Conservation (phyloP, 495 filamentous ascomycete genomes). For the Penicillium lividum region DNA sequence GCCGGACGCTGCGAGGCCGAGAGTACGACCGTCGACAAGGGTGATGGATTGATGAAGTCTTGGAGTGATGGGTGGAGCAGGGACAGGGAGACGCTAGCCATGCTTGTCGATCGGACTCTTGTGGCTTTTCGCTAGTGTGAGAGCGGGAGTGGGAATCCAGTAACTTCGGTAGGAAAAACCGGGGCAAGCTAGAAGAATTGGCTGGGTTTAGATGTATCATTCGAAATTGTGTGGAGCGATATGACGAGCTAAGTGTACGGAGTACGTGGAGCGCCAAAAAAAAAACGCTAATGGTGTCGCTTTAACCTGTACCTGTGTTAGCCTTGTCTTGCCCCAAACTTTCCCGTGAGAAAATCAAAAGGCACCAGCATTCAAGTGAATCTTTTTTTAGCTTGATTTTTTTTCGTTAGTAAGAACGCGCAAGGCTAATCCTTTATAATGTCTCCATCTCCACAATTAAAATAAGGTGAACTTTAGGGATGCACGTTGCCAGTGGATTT, state of each 20-base stretch:
- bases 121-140: constrained; percentile 13
- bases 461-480: not conserved
- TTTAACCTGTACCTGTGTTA: not conserved
- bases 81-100: constrained; percentile 16
- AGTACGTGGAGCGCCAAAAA: constrained; percentile 1
- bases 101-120: constrained; percentile 15
- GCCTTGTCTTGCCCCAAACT: not conserved
- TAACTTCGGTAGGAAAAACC: not conserved
- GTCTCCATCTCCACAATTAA: not conserved
- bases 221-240: not conserved
- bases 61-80: constrained; percentile 10
- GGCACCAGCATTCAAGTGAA: not conserved
- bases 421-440: not conserved
- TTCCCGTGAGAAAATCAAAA: not conserved
- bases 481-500: not conserved
- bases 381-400: not conserved
- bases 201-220: not conserved
- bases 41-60: constrained; percentile 9
- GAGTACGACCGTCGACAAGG: constrained; percentile 31
- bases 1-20: constrained; percentile 36
- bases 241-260: not conserved
- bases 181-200: not conserved
- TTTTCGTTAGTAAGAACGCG: not conserved
- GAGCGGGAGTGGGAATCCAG: not conserved
- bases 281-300: not conserved